A percentile compares a stretch with the other conserved stretches of the same genome.
Evolutionary conservation across 805 yeast genomes (phyloP).

Genomic region (Cyberlindnera maclurae): DNA sequence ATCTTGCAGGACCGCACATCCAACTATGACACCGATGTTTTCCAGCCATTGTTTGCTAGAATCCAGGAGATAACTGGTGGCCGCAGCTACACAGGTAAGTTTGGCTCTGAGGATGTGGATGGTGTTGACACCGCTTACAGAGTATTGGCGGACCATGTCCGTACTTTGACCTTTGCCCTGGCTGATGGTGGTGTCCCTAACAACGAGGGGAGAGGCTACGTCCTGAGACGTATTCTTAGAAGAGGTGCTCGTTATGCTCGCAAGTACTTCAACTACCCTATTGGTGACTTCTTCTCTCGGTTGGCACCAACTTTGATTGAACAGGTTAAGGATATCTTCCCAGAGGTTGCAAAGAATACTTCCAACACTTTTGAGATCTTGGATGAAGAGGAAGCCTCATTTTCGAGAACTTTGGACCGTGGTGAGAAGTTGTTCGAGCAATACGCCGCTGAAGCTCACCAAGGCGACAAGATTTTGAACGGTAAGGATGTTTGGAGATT

Average conservation of each 20-base stretch:
- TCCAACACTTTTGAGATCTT: slow-evolving; percentile 79
- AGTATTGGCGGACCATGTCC: slow-evolving; percentile 96
- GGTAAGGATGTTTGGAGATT: slow-evolving; percentile 98
- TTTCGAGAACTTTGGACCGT: slow-evolving; percentile 91
- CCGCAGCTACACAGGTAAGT: slow-evolving; percentile 85
- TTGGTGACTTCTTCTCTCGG: slow-evolving; percentile 88
- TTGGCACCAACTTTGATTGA: slow-evolving; percentile 89
- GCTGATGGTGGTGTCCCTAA: slow-evolving; percentile 99
- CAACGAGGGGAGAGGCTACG: slow-evolving; percentile 98
- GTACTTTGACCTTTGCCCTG: slow-evolving; percentile 92
- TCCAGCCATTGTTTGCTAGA: slow-evolving; percentile 76
- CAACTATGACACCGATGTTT: slow-evolving; percentile 96
- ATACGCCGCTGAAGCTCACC: slow-evolving; percentile 78
- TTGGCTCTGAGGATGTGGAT: slow-evolving; percentile 86
- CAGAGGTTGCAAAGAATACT: slow-evolving; percentile 73
- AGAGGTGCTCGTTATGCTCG: slow-evolving; percentile 97
- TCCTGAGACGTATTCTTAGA: slow-evolving; percentile 90
- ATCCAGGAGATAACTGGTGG: slow-evolving; percentile 93
- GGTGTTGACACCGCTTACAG: slow-evolving; percentile 98
- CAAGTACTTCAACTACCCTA: slow-evolving; percentile 92
- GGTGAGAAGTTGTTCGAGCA: slow-evolving; percentile 96
- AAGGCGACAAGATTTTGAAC: slow-evolving; percentile 65
- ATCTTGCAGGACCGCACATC: slow-evolving; percentile 86
- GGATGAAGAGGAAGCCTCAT: slow-evolving; percentile 93
- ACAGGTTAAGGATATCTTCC: slow-evolving; percentile 84